phyloP scores from a whole-genome alignment of 2,329 filamentous ascomycete species.

The Thelonectria discophora region DNA sequence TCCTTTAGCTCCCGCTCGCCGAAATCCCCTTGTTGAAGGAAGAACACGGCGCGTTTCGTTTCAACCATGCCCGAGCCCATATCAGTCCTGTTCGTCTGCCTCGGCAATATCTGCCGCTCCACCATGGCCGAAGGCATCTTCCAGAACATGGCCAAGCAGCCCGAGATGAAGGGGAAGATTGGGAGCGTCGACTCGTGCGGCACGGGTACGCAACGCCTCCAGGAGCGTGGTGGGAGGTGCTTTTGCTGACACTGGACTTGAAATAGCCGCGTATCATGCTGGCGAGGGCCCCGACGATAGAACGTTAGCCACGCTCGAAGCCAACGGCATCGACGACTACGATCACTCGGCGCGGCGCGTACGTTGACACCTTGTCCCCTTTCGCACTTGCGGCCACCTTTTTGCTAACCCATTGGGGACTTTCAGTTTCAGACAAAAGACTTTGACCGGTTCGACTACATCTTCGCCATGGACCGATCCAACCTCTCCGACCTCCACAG shows the following conservation, averaged over 20 bases:
- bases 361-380: slow-evolving; percentile 30
- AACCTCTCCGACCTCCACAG: slow-evolving; percentile 78
- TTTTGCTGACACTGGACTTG: slow-evolving; percentile 20
- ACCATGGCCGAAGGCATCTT: slow-evolving; percentile 98
- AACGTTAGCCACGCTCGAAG: slow-evolving; percentile 80
- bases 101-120: slow-evolving; percentile 94
- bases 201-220: slow-evolving; percentile 62
- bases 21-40: neutral
- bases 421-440: slow-evolving; percentile 69
- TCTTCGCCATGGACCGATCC: slow-evolving; percentile 91
- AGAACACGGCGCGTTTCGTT: neutral
- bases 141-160: slow-evolving; percentile 70
- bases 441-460: slow-evolving; percentile 88
- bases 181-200: slow-evolving; percentile 85
- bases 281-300: slow-evolving; percentile 81
- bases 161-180: slow-evolving; percentile 68
- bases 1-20: slow-evolving; percentile 12
- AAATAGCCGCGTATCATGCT: slow-evolving; percentile 78
- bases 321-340: slow-evolving; percentile 81
- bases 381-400: neutral
- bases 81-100: slow-evolving; percentile 91
- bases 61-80: slow-evolving; percentile 54
- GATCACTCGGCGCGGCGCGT: slow-evolving; percentile 80
- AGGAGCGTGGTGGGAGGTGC: neutral
- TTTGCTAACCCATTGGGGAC: neutral